Evolutionary conservation across 192 early-diverging fungal genomes (phyloP), one percentile per base, ranked within the genome.

Genomic region (Globomyces pollinis-pini): DNA sequence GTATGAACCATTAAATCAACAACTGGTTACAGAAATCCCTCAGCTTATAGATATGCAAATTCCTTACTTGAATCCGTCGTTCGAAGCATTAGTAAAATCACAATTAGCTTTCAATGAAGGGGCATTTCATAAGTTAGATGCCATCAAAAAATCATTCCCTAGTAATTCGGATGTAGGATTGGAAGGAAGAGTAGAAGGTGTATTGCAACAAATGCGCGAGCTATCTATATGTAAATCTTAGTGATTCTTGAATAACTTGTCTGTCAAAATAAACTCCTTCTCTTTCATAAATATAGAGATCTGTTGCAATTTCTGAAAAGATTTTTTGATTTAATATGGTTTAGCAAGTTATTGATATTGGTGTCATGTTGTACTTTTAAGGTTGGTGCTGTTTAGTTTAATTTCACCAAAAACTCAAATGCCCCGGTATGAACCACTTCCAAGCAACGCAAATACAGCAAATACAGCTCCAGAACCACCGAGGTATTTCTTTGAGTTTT

Each of bases 11-110:
- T 65, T 96, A 60, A 96, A 99, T 68, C 68, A 69, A 20, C 80
- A 84, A 47, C 76, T 99, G 33, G 68, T 93, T 20, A 71, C 75
- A 11, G 93, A 98, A 59, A 82, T 98, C 35, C 96, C 96, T 9
- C 87, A 86, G 65, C 79, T 98, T 0, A 84, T 99, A 41, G 89
- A 90, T 38, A 63, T 91, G 21, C 74, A 94, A 29, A 86, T 96
- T 0, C 87, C 89, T 2, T 93, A 93, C 59, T 69, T 96, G 42
- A 91, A 97, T 26, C 96, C 96, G 1, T 91, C 90, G 18, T 94
- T 99, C 63, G 94, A 96, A 63, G 95, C 94, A 6, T 72, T 99
- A 24, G 88, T 96, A 50, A 93, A 94, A 72, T 79, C 86, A 13
- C 94, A 99, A 66, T 66, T 94, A n/a, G 77, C 81, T 56, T 97